Evolutionary conservation across 768 basidiomycete genomes (phyloP).

Genomic region (Hortiboletus campestris): DNA sequence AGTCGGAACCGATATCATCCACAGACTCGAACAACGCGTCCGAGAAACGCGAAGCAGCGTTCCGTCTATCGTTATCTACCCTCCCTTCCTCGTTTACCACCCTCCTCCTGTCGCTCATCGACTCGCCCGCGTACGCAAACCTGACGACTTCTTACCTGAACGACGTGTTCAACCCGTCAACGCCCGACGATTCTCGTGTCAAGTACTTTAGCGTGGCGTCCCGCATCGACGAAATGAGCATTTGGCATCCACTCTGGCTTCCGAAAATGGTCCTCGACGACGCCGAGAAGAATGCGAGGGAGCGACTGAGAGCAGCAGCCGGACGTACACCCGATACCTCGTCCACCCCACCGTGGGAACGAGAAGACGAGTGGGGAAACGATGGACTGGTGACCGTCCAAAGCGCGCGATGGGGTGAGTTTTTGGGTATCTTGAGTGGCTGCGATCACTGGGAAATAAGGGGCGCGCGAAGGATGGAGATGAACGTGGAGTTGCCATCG

Average conservation of each 20-base stretch:
- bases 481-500: slow-evolving; percentile 58
- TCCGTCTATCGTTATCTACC: slow-evolving; percentile 53
- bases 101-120: slow-evolving; percentile 82
- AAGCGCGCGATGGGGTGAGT: slow-evolving; percentile 95
- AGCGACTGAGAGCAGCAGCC: slow-evolving; percentile 36
- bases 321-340: slow-evolving; percentile 5
- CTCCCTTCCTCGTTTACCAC: slow-evolving; percentile 85
- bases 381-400: slow-evolving; percentile 92
- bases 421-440: slow-evolving; percentile 83
- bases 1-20: not conserved
- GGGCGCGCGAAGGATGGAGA: slow-evolving; percentile 78
- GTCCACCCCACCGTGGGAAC: slow-evolving; percentile 43
- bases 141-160: slow-evolving; percentile 83
- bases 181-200: slow-evolving; percentile 75
- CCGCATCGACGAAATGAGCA: slow-evolving; percentile 57
- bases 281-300: slow-evolving; percentile 61
- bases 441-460: slow-evolving; percentile 97
- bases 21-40: not conserved
- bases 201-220: slow-evolving; percentile 93
- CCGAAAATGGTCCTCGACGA: slow-evolving; percentile 94
- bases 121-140: slow-evolving; percentile 96
- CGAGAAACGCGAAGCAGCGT: slow-evolving; percentile 33
- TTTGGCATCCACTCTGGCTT: slow-evolving; percentile 97
- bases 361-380: slow-evolving; percentile 71
- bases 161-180: slow-evolving; percentile 76